Evolutionary conservation across 306 rosid species (phyloP).

Genomic region (Cercis canadensis): DNA sequence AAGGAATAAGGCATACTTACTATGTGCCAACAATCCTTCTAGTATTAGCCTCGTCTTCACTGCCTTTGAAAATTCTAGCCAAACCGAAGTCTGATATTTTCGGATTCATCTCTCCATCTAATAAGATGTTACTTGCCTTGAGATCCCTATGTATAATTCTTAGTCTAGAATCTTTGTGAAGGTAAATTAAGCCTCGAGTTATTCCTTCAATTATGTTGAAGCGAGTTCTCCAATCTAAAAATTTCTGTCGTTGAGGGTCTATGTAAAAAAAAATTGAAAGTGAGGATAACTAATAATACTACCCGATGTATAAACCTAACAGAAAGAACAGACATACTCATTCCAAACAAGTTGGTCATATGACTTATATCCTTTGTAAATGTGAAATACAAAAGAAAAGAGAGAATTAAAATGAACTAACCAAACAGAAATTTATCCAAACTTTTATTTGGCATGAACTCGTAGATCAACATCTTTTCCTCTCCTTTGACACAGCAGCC

Average conservation of each 20-base stretch:
- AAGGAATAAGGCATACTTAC: background rate
- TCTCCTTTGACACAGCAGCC: slow-evolving; percentile 15
- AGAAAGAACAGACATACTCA: too few relatives aligned
- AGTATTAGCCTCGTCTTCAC: background rate
- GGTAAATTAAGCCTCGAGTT: background rate
- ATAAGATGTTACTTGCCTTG: slow-evolving; percentile 2
- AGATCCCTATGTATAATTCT: slow-evolving; percentile 8
- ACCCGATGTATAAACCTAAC: background rate
- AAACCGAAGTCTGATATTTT: slow-evolving; percentile 13
- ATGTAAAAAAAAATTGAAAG: too few relatives aligned
- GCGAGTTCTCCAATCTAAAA: background rate
- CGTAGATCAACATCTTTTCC: background rate
- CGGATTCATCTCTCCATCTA: slow-evolving; percentile 3
- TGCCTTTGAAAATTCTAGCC: background rate
- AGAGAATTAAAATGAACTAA: slow-evolving; percentile 16
- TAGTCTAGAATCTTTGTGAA: background rate
- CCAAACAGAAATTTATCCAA: slow-evolving; percentile 37
- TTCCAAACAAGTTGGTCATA: too few relatives aligned
- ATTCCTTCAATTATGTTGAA: slow-evolving; percentile 5
- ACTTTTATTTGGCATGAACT: too few relatives aligned
- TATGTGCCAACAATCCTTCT: background rate
- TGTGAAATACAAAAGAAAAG: background rate
- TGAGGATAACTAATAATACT: too few relatives aligned
- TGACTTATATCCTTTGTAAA: too few relatives aligned
- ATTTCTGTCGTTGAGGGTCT: background rate